A percentile compares a stretch with the other conserved stretches of the same genome.
These are phyloP conservation scores for Apiotrichum akiyoshidainum DNA, from an alignment of 1,284 basidiomycete species.

Conservation along the genomic window DNA sequence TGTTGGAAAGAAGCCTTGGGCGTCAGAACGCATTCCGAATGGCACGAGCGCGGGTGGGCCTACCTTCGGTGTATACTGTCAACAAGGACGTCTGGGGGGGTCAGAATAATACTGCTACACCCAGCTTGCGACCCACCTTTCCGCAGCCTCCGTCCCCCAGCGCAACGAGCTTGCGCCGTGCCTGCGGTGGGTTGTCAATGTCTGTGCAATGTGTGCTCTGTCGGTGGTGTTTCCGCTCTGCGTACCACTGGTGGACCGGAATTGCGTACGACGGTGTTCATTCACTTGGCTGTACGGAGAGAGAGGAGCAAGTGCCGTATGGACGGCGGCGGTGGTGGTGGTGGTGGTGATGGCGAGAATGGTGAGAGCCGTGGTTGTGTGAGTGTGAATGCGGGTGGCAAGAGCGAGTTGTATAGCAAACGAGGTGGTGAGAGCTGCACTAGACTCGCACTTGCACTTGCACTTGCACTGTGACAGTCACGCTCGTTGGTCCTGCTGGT, in stretches of 20 bases:
- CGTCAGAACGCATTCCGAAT: too few species aligned
- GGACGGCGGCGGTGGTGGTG: too few species aligned
- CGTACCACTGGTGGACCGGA: background rate
- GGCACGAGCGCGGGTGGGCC: conserved; percentile 17
- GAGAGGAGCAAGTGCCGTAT: background rate
- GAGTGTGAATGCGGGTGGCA: too few species aligned
- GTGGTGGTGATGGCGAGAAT: too few species aligned
- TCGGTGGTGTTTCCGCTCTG: background rate
- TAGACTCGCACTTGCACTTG: too few species aligned
- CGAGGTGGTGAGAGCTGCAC: too few species aligned
- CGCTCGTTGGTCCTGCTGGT: too few species aligned
- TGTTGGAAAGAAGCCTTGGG: conserved; percentile 43
- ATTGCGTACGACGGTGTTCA: too few species aligned
- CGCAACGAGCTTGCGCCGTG: conserved; percentile 63
- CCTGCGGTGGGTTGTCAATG: background rate
- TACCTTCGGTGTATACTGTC: conserved; percentile 51
- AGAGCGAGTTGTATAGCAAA: too few species aligned
- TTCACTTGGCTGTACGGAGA: background rate
- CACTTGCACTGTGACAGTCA: too few species aligned
- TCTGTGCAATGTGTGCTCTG: background rate
- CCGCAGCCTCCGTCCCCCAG: conserved; percentile 92
- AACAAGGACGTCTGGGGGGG: conserved; percentile 65
- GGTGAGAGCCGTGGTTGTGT: too few species aligned
- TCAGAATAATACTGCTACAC: background rate
- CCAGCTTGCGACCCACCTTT: conserved; percentile 44